Evolutionary conservation across 805 yeast genomes (phyloP), one percentile per base, ranked within the genome.

Genomic region (Vanderwaltozyma polyspora): DNA sequence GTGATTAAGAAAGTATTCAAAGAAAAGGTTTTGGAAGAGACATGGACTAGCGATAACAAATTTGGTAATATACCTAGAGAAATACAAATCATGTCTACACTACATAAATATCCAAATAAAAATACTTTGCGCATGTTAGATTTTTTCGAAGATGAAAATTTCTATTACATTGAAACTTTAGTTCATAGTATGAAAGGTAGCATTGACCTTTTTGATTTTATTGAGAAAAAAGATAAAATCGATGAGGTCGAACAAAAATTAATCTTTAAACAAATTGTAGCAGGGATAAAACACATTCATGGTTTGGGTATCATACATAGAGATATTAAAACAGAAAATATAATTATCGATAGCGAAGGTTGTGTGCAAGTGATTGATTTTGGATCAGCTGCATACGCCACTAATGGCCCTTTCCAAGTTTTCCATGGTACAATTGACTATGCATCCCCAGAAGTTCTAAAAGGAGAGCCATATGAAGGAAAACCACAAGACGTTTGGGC

Each of bases 401-500:
- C 70, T 42, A 84, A 75, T 58, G 97, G 96, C 0, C 97, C 97
- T 3, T 89, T 89, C 59, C 94, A 86, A 44, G 94, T 87, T 2
- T 89, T 89, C 60, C 96, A 89, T 1, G 97, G 98, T 1, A 89
- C 98, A 0, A 75, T 89, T 24, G 96, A 91, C 56, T 89, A 87
- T 55, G 96, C 97, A 1, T 91, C 96, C 0, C 97, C 98, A 0
- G 98, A 89, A 55, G 94, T 89, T 0, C 64, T 91, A 22, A 70
- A 75, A 33, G 98, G 97, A 1, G 76, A 75, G 38, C 78, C 85
- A 18, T 91, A 89, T 49, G 83, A 75, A 33, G 98, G 97, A 12
- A 79, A 74, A 52, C 89, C 94, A 3, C 98, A 89, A 56, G 98
- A 89, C 59, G 77, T 86, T 2, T 91, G 97, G 97, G 94, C 97